These are phyloP conservation scores for Gymnopus androsaceus DNA, from an alignment of 1,284 basidiomycete species.

Conservation along the genomic window DNA sequence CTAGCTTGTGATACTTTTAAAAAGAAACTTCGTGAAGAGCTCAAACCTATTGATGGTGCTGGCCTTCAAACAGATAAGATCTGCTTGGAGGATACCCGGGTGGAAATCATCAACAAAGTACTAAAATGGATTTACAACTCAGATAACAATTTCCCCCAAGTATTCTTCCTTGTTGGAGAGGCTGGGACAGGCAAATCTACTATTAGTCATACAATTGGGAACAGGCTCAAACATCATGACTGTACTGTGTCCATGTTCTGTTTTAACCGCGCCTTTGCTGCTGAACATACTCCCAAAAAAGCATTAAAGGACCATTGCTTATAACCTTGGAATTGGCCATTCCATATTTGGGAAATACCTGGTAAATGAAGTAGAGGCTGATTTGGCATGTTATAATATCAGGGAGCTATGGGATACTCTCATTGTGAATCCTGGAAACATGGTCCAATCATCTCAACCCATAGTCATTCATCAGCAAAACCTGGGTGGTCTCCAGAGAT, in stretches of 20 bases:
- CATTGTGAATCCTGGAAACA: neutral
- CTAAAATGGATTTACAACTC: neutral
- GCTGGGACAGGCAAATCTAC: conserved; percentile 15
- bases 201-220: conserved; percentile 7
- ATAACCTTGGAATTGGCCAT: neutral
- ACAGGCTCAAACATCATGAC: neutral
- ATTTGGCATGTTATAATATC: neutral
- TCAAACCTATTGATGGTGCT: neutral
- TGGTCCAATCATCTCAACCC: too few species aligned
- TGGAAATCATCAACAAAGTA: neutral
- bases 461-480: too few species aligned
- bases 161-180: conserved; percentile 5
- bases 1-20: too few species aligned
- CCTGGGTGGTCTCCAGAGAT: too few species aligned
- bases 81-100: neutral
- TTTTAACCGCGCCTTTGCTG: neutral
- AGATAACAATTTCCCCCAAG: neutral
- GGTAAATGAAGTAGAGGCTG: neutral
- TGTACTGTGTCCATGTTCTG: too few species aligned
- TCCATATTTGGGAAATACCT: neutral
- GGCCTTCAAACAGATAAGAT: neutral
- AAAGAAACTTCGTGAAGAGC: neutral
- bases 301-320: conserved; percentile 4
- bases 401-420: neutral
- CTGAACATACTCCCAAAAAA: neutral